A percentile compares a stretch with the other conserved stretches of the same genome.
Evolutionary conservation across 768 basidiomycete species (phyloP).

Genomic region (Boletus rubroflammeus): DNA sequence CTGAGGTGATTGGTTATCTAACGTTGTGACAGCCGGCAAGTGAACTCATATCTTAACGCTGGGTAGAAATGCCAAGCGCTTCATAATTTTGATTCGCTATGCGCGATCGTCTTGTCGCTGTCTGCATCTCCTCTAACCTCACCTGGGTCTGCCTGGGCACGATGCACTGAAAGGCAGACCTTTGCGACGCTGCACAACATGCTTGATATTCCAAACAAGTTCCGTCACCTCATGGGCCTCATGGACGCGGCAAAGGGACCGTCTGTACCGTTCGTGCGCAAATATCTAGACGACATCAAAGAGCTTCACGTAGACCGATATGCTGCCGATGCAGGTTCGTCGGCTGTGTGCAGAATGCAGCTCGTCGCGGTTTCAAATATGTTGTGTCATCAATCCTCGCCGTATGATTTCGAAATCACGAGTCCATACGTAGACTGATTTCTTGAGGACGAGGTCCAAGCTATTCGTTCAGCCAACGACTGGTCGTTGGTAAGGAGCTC

Average conservation of each 20-base stretch:
- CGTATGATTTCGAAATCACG: conserved; percentile 47
- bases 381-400: conserved; percentile 52
- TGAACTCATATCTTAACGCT: neutral
- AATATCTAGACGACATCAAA: conserved; percentile 58
- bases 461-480: conserved; percentile 31
- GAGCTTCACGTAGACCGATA: conserved; percentile 46
- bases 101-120: conserved; percentile 61
- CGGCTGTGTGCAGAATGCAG: conserved; percentile 50
- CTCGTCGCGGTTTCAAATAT: conserved; percentile 52
- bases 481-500: conserved; percentile 50
- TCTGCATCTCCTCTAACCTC: conserved; percentile 56
- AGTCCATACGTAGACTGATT: conserved; percentile 46
- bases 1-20: conserved; percentile 51
- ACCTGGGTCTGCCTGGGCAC: conserved; percentile 64
- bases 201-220: conserved; percentile 49
- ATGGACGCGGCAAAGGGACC: conserved; percentile 43
- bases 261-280: conserved; percentile 66
- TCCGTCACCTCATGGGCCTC: conserved; percentile 42
- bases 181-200: conserved; percentile 51
- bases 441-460: conserved; percentile 44
- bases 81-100: conserved; percentile 67
- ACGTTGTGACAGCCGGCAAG: neutral
- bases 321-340: conserved; percentile 40
- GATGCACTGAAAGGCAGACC: conserved; percentile 47
- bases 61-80: conserved; percentile 58